These are phyloP conservation scores for Emergomyces orientalis DNA, from an alignment of 2,329 filamentous ascomycete genomes.

Conservation along the genomic window DNA sequence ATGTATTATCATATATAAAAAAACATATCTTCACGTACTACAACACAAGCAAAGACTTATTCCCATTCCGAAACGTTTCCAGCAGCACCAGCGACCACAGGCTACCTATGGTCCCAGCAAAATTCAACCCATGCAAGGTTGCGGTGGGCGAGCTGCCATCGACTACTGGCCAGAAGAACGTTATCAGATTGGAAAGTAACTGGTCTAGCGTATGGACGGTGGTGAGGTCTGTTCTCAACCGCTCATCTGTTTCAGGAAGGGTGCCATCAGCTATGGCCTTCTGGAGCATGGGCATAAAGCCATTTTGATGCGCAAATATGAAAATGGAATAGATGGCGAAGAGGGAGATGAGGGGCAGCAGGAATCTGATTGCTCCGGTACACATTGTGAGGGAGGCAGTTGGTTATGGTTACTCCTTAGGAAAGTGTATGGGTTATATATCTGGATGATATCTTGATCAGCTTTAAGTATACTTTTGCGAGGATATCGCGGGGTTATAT, in stretches of 20 bases:
- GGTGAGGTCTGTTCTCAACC: conserved; percentile 27
- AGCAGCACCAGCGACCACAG: conserved; percentile 37
- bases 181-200: conserved; percentile 24
- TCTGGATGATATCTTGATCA: neutral
- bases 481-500: neutral
- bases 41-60: conserved; percentile 33
- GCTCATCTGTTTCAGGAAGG: conserved; percentile 22
- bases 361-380: neutral
- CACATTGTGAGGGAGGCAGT: neutral
- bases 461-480: neutral
- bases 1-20: neutral
- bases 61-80: conserved; percentile 39
- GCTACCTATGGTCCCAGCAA: conserved; percentile 34
- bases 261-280: conserved; percentile 19
- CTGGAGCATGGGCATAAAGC: conserved; percentile 19
- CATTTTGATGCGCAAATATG: conserved; percentile 27
- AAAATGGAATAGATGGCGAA: conserved; percentile 24
- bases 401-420: neutral
- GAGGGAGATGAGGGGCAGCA: conserved; percentile 25
- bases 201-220: conserved; percentile 27
- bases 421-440: neutral
- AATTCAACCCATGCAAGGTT: conserved; percentile 30
- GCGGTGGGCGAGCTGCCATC: conserved; percentile 31
- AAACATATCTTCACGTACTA: conserved; percentile 29
- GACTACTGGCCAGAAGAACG: conserved; percentile 34